Evolutionary conservation across 495 filamentous ascomycete genomes (phyloP).

Genomic region (Astrothelium subdiscretum): DNA sequence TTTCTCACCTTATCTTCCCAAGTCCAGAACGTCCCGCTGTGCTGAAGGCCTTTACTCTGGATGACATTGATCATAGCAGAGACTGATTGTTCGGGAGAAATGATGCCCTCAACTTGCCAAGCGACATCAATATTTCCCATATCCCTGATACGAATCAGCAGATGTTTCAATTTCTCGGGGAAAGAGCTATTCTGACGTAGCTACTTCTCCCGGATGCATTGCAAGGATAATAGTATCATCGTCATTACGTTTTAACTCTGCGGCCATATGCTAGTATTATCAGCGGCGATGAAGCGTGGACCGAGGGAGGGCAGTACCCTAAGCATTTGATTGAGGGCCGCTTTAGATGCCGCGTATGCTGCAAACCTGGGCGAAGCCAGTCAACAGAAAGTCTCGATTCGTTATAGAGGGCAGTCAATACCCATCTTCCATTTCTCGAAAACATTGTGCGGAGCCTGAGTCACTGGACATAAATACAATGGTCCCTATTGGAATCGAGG

Average conservation of each 20-base stretch:
- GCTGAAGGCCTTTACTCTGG: constrained; percentile 33
- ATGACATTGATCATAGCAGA: constrained; percentile 40
- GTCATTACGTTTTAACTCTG: constrained; percentile 38
- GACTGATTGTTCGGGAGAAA: constrained; percentile 38
- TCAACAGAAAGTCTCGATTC: not conserved
- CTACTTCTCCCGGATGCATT: constrained; percentile 46
- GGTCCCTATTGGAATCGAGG: constrained; percentile 32
- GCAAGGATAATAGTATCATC: constrained; percentile 39
- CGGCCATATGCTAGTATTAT: constrained; percentile 36
- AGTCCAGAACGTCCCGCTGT: constrained; percentile 45
- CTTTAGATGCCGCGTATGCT: constrained; percentile 46
- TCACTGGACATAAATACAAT: constrained; percentile 44
- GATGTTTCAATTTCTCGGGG: not conserved
- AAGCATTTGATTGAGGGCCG: constrained; percentile 46
- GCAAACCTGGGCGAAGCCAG: constrained; percentile 29
- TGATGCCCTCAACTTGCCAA: constrained; percentile 42
- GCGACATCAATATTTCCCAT: constrained; percentile 37
- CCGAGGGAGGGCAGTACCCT: constrained; percentile 20
- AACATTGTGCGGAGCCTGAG: constrained; percentile 35
- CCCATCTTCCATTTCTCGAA: constrained; percentile 45
- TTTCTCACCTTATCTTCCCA: constrained; percentile 38
- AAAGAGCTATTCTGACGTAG: constrained; percentile 30
- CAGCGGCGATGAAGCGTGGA: not conserved
- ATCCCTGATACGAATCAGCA: constrained; percentile 25
- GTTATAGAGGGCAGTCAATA: constrained; percentile 6